These are phyloP conservation scores for Solanum pinnatisectum DNA, from an alignment of 257 asterid species.

Conservation along the genomic window DNA sequence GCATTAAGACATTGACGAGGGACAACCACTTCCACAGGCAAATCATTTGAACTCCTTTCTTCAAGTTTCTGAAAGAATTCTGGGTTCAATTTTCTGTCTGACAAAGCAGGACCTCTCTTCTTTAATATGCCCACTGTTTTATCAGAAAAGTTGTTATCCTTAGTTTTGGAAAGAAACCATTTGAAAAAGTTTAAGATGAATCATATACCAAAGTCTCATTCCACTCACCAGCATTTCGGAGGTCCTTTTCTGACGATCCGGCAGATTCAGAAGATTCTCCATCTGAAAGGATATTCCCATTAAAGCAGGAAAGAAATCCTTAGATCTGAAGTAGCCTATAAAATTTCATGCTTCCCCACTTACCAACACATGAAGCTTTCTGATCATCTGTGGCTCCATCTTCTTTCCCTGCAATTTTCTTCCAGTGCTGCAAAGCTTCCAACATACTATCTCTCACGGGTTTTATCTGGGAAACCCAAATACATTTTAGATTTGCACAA, in stretches of 20 bases:
- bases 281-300: conserved; percentile 31
- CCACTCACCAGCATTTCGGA: conserved; percentile 30
- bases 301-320: not conserved
- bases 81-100: conserved; percentile 84
- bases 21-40: conserved; percentile 92
- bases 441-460: conserved; percentile 88
- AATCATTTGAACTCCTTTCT: conserved; percentile 71
- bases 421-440: conserved; percentile 98
- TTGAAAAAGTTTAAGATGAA: conserved; percentile 40
- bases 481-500: not conserved
- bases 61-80: conserved; percentile 95
- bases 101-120: conserved; percentile 77
- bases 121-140: conserved; percentile 84
- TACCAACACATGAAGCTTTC: conserved; percentile 62
- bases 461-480: conserved; percentile 50
- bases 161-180: conserved; percentile 37
- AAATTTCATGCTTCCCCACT: not conserved
- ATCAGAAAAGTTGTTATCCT: conserved; percentile 54
- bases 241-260: conserved; percentile 43
- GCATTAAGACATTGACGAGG: conserved; percentile 70
- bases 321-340: not conserved
- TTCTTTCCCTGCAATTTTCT: conserved; percentile 80
- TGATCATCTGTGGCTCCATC: conserved; percentile 69
- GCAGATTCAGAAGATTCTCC: conserved; percentile 57
- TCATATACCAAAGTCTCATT: conserved; percentile 34